phyloP scores from a whole-genome alignment of 306 rosid species.

The Hylodesmum podocarpum region DNA sequence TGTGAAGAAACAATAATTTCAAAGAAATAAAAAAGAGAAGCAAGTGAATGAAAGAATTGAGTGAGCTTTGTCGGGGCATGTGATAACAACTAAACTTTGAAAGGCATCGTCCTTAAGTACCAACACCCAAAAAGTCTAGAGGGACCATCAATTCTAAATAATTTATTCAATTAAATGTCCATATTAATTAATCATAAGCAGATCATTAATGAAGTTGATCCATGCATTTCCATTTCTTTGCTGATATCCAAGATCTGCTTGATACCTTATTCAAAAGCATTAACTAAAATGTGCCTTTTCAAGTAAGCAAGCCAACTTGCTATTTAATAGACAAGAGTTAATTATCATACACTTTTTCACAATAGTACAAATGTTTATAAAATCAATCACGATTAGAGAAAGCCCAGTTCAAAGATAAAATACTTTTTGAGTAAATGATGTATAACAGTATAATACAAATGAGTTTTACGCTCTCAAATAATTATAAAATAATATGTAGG shows the following conservation, averaged over 20 bases:
- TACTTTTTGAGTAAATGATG: too few relatives aligned
- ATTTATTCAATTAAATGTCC: background rate
- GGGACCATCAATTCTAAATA: constrained; percentile 28
- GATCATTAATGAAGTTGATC: constrained; percentile 33
- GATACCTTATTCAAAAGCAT: constrained; percentile 29
- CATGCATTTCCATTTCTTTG: constrained; percentile 8
- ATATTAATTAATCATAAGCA: constrained; percentile 43
- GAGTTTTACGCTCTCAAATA: too few relatives aligned
- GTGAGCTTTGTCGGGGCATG: constrained; percentile 43
- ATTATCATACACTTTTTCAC: background rate
- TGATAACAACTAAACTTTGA: constrained; percentile 41
- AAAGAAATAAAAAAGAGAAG: constrained; percentile 19
- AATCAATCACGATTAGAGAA: background rate
- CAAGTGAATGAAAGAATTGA: constrained; percentile 24
- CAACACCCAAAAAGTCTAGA: constrained; percentile 17
- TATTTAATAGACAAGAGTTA: background rate
- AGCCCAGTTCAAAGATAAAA: too few relatives aligned
- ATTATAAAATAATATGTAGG: too few relatives aligned
- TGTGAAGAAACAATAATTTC: constrained; percentile 10
- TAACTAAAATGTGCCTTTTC: constrained; percentile 37
- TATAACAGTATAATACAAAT: too few relatives aligned
- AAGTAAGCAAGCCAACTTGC: constrained; percentile 35
- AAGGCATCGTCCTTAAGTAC: constrained; percentile 25
- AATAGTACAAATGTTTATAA: background rate
- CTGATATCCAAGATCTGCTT: constrained; percentile 23